These are phyloP conservation scores for Nidula microcarpa DNA, from an alignment of 768 basidiomycete genomes.

Conservation along the genomic window DNA sequence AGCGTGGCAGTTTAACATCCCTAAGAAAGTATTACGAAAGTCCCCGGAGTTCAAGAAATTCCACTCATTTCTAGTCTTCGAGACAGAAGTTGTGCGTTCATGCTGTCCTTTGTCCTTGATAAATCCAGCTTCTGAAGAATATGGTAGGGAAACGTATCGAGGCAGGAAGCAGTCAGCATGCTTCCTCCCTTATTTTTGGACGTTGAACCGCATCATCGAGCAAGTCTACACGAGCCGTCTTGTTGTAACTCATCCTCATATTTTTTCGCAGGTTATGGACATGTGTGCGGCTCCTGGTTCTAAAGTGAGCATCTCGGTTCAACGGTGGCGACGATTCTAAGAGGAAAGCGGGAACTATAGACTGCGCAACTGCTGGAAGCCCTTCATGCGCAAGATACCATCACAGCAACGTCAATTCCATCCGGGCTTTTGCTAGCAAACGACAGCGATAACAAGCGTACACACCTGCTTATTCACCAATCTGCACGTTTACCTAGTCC, in stretches of 20 bases:
- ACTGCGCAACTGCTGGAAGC: conserved; percentile 97
- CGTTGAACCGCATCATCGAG: conserved; percentile 88
- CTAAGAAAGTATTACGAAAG: conserved; percentile 85
- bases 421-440: conserved; percentile 91
- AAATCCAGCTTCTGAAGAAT: neutral
- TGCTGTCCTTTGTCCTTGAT: neutral
- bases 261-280: conserved; percentile 67
- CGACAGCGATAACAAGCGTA: conserved; percentile 90
- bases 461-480: conserved; percentile 96
- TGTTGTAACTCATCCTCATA: neutral
- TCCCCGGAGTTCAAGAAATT: conserved; percentile 90
- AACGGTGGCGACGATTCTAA: no score
- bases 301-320: conserved; percentile 49
- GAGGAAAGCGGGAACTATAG: conserved; percentile 26
- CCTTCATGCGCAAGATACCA: conserved; percentile 75
- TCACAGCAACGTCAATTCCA: conserved; percentile 63
- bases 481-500: conserved; percentile 91
- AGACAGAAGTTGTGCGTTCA: conserved; percentile 87
- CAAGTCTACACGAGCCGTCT: conserved; percentile 21
- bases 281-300: conserved; percentile 99
- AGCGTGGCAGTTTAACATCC: conserved; percentile 94
- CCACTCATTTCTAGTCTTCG: conserved; percentile 94
- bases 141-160: conserved; percentile 83
- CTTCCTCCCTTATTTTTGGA: conserved; percentile 94
- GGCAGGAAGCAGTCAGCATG: conserved; percentile 99